Base-by-base conservation (phyloP, 1,284 basidiomycete genomes). In the Coniophora puteana region DNA sequence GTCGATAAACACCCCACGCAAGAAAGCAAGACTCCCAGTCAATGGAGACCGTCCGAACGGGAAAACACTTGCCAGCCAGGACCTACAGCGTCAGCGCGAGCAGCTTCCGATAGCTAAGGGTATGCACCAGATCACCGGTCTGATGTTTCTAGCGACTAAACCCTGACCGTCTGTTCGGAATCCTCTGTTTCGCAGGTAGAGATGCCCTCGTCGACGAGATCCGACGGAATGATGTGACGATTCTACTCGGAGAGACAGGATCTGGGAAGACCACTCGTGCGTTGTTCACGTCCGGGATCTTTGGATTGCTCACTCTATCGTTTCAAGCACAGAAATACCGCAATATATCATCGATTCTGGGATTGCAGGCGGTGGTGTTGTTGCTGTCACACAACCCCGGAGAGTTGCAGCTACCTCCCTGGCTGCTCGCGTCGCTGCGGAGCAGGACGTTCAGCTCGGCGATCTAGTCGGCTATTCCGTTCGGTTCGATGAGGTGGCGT, bases 201-300 rank as follows among this genome's bases (percentile, higher is more conserved):
- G 78, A 85, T 21, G 79, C 81, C 27, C 76, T 96, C 22, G 65
- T 93, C 22, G 71, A 82, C 41, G 80, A 84, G 57, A 83, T 95
- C 38, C 65, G 74, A 31, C 68, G 77, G 33, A 82, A 95, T 62
- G 89, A 96, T 59, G 92, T 96, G 4, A 88, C 89, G 1, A 83
- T 99, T 38, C 75, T 99, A 18, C 72, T 99, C 13, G 95, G 94
- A 40, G 95, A 99, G 67, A 99, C 95, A 0, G 96, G 95, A 26
- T 96, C 93, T 20, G 95, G 95, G 47, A 99, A 99, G 69, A 97
- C 95, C 0, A 99, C 95, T 35, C 94, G 90, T 91, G 65, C 51
- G 84, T 72, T 49, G 33, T 38, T 45, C 14, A 35, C 37, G 13
- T 29, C 12, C 32, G 21, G 22, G 6, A 21, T 20, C 14, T 38